A percentile compares a stretch with the other conserved stretches of the same genome.
These are phyloP conservation scores for Psilocybe cyanescens DNA, from an alignment of 768 basidiomycete species.

Conservation along the genomic window DNA sequence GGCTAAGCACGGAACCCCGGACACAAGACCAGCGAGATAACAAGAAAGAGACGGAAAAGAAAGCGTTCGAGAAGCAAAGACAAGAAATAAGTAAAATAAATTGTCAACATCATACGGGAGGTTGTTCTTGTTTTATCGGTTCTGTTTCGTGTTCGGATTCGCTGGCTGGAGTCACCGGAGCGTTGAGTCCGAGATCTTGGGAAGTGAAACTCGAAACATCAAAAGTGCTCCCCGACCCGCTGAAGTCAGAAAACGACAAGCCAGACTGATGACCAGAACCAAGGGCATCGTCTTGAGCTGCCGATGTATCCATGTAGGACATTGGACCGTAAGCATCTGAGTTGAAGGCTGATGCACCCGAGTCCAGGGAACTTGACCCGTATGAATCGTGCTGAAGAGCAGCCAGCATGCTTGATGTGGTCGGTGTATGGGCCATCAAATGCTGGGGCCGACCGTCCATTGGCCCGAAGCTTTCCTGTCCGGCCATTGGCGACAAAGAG, in stretches of 20 bases:
- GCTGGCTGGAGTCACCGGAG: slow-evolving; percentile 52
- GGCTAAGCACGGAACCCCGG: slow-evolving; percentile 16
- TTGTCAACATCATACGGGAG: slow-evolving; percentile 32
- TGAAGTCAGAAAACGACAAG: slow-evolving; percentile 73
- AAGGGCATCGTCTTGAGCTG: slow-evolving; percentile 66
- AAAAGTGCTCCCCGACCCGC: slow-evolving; percentile 63
- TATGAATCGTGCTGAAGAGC: slow-evolving; percentile 82
- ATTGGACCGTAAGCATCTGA: slow-evolving; percentile 71
- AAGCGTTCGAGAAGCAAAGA: slow-evolving; percentile 21
- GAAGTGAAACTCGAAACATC: slow-evolving; percentile 72
- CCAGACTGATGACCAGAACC: slow-evolving; percentile 61
- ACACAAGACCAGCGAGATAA: slow-evolving; percentile 21
- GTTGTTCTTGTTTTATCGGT: slow-evolving; percentile 64
- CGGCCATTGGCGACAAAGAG: slow-evolving; percentile 86
- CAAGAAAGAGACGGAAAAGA: slow-evolving; percentile 24
- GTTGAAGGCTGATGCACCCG: slow-evolving; percentile 62
- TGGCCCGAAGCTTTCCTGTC: slow-evolving; percentile 76
- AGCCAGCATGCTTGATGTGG: slow-evolving; percentile 90
- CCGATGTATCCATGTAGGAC: slow-evolving; percentile 77
- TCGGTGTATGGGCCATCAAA: slow-evolving; percentile 80
- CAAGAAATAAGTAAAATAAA: slow-evolving; percentile 10
- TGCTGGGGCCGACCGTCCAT: slow-evolving; percentile 66
- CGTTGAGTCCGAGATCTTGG: slow-evolving; percentile 66
- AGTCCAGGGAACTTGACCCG: slow-evolving; percentile 67
- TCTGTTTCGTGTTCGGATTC: slow-evolving; percentile 70